Percentiles rank a stretch among this genome's conserved stretches.
phyloP scores from a whole-genome alignment of 192 early-diverging fungal genomes.

The Lobosporangium transversale region DNA sequence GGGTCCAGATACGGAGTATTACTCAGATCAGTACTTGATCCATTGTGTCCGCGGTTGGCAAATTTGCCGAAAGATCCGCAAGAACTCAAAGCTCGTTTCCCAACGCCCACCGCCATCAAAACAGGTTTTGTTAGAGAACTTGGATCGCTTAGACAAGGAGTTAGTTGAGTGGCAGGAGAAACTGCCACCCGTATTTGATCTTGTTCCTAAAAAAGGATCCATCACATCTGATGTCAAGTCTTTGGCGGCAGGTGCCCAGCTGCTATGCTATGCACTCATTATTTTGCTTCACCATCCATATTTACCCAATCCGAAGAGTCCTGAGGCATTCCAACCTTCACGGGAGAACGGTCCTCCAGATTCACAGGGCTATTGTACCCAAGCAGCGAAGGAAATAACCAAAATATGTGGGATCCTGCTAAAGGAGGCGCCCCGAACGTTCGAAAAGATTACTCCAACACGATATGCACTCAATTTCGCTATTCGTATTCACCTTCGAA shows the following conservation, averaged over 20 bases:
- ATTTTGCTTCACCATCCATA: constrained; percentile 49
- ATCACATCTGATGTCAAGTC: constrained; percentile 28
- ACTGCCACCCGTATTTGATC: constrained; percentile 34
- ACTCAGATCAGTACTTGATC: constrained; percentile 42
- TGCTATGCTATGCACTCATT: constrained; percentile 45
- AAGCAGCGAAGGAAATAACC: constrained; percentile 52
- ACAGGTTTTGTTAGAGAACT: constrained; percentile 25
- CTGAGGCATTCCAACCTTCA: constrained; percentile 41
- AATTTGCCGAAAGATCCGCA: constrained; percentile 50
- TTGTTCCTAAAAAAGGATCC: constrained; percentile 25
- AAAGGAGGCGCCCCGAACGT: constrained; percentile 30
- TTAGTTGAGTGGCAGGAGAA: constrained; percentile 49
- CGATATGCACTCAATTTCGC: constrained; percentile 50
- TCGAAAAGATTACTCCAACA: constrained; percentile 36
- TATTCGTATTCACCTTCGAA: constrained; percentile 48
- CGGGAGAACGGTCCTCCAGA: constrained; percentile 20
- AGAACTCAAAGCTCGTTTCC: constrained; percentile 40
- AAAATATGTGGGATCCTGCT: constrained; percentile 43
- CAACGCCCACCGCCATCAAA: constrained; percentile 20
- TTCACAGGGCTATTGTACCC: constrained; percentile 51
- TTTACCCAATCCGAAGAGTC: constrained; percentile 47
- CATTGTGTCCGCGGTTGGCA: constrained; percentile 43
- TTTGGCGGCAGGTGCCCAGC: constrained; percentile 38
- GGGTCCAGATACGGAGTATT: constrained; percentile 33
- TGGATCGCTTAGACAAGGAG: constrained; percentile 35